Percentiles rank a stretch among this genome's conserved stretches.
These are phyloP conservation scores for Conidiobolus incongruus DNA, from an alignment of 371 early-diverging fungal species.

Conservation along the genomic window DNA sequence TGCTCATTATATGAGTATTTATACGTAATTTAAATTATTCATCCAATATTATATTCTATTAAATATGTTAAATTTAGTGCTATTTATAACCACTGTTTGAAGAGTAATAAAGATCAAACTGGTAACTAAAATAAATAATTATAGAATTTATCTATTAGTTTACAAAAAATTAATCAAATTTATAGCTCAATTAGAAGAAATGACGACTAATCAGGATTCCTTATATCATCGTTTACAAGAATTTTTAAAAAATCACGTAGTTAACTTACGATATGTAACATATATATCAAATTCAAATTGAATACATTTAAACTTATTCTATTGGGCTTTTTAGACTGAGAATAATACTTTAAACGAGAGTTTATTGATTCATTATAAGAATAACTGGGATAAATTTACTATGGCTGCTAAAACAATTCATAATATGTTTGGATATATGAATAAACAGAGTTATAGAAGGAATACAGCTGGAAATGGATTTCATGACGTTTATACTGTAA, in stretches of 20 bases:
- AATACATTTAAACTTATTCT: not conserved
- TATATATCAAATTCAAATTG: not conserved
- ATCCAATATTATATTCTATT: not conserved
- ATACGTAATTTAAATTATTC: slow-evolving; percentile 35
- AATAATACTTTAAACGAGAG: slow-evolving; percentile 46
- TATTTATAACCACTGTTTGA: slow-evolving; percentile 66
- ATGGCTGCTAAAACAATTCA: slow-evolving; percentile 61
- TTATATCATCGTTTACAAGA: not conserved
- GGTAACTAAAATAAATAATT: slow-evolving; percentile 5
- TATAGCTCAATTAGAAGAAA: slow-evolving; percentile 4
- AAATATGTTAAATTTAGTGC: slow-evolving; percentile 17
- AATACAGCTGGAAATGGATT: slow-evolving; percentile 73
- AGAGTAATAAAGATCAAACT: slow-evolving; percentile 13
- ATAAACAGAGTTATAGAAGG: slow-evolving; percentile 92
- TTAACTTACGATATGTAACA: slow-evolving; percentile 5
- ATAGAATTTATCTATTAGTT: not conserved
- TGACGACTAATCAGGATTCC: not conserved
- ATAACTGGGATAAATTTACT: slow-evolving; percentile 74
- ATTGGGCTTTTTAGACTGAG: slow-evolving; percentile 19
- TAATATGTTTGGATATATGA: slow-evolving; percentile 82
- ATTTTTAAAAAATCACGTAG: not conserved
- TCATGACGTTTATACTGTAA: slow-evolving; percentile 84
- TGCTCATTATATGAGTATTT: slow-evolving; percentile 57
- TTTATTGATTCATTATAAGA: slow-evolving; percentile 65
- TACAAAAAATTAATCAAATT: not conserved